These are phyloP conservation scores for Parafenestella ontariensis DNA, from an alignment of 2,329 filamentous ascomycete genomes.

Conservation along the genomic window DNA sequence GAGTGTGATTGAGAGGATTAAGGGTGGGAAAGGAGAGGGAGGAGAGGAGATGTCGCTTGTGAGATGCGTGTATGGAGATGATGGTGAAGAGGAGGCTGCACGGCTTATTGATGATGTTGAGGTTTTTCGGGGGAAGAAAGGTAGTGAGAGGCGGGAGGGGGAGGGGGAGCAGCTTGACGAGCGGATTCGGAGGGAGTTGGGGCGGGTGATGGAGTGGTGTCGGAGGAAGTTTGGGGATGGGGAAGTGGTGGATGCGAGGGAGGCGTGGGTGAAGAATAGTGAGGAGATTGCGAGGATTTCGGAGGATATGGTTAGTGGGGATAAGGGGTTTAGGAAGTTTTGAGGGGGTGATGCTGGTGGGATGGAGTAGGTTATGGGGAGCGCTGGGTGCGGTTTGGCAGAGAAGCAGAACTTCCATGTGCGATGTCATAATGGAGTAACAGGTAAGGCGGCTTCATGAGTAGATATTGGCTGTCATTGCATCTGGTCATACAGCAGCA, in stretches of 20 bases:
- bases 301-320: slow-evolving; percentile 54
- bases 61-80: slow-evolving; percentile 27
- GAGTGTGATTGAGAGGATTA: slow-evolving; percentile 7
- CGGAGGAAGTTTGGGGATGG: slow-evolving; percentile 54
- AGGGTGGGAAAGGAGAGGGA: slow-evolving; percentile 6
- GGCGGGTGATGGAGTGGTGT: slow-evolving; percentile 54
- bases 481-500: slow-evolving; percentile 38
- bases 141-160: slow-evolving; percentile 18
- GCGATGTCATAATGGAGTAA: too few species aligned
- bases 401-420: too few species aligned
- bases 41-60: slow-evolving; percentile 14
- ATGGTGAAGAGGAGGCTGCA: slow-evolving; percentile 10
- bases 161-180: slow-evolving; percentile 38
- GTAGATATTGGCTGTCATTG: slow-evolving; percentile 18
- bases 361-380: too few species aligned
- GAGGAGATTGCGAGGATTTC: slow-evolving; percentile 51
- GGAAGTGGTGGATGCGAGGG: slow-evolving; percentile 53
- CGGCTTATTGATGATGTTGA: slow-evolving; percentile 50
- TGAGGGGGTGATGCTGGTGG: too few species aligned
- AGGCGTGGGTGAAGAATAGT: slow-evolving; percentile 52
- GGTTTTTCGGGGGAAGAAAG: slow-evolving; percentile 40
- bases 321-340: slow-evolving; percentile 55
- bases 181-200: slow-evolving; percentile 49
- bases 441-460: too few species aligned
- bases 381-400: too few species aligned